A percentile compares a stretch with the other conserved stretches of the same genome.
Conservation (phyloP, 352 stramenopile species). For the Phytophthora tentaculata region DNA sequence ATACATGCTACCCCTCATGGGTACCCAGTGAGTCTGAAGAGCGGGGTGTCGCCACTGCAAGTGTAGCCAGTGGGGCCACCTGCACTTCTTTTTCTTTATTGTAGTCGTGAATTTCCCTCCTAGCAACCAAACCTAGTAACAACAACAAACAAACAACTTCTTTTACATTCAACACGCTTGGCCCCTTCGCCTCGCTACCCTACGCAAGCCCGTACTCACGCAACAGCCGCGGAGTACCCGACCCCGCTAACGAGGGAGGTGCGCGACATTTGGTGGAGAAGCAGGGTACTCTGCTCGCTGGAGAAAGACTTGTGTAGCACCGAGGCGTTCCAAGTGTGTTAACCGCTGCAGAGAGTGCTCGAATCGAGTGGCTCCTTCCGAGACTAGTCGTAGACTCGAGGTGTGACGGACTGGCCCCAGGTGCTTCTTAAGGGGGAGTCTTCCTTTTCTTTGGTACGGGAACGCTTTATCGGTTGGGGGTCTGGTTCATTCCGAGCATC, state of each 20-base stretch:
- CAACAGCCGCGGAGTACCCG: background rate
- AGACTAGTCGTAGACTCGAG: no score
- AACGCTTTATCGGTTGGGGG: background rate
- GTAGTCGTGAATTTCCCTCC: background rate
- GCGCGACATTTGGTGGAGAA: background rate
- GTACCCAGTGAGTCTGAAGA: no score
- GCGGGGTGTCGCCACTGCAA: background rate
- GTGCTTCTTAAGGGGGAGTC: no score
- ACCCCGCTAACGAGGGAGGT: background rate
- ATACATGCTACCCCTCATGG: no score
- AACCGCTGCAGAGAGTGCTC: background rate
- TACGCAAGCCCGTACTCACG: background rate
- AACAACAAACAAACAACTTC: background rate
- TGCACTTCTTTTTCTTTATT: no score
- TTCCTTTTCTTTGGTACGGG: background rate
- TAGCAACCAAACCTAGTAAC: background rate
- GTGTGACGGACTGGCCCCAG: no score
- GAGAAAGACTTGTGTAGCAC: background rate
- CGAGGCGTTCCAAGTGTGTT: background rate
- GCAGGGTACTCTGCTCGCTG: background rate
- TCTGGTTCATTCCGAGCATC: no score
- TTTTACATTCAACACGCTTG: background rate
- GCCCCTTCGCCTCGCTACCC: background rate
- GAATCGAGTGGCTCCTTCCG: background rate
- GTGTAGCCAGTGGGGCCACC: background rate